Evolutionary conservation across 1,139 yeast genomes (phyloP).

Genomic region (Chernovozyma aurita): DNA sequence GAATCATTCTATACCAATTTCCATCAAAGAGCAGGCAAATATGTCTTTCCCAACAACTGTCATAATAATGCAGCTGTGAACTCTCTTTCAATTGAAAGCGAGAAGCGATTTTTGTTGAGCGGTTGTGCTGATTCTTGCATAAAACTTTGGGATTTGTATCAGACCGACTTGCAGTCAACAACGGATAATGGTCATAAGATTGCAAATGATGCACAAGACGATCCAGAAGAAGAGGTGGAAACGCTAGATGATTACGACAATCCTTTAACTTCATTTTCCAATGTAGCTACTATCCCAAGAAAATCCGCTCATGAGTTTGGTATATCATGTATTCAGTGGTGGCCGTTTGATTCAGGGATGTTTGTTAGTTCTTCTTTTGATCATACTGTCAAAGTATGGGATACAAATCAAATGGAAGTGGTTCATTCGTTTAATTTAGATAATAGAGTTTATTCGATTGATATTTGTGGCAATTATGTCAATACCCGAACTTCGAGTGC

Average conservation of each 20-base stretch:
- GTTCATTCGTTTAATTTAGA: slow-evolving; percentile 62
- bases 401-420: slow-evolving; percentile 56
- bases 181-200: slow-evolving; percentile 5
- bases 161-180: background rate
- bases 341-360: slow-evolving; percentile 86
- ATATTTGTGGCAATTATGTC: slow-evolving; percentile 29
- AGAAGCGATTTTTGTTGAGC: slow-evolving; percentile 51
- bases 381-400: slow-evolving; percentile 77
- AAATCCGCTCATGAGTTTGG: slow-evolving; percentile 66
- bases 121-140: slow-evolving; percentile 79
- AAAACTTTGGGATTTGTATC: slow-evolving; percentile 51
- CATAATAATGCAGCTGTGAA: slow-evolving; percentile 54
- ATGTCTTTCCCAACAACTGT: slow-evolving; percentile 35
- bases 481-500: slow-evolving; percentile 38
- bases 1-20: slow-evolving; percentile 37
- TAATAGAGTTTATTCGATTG: slow-evolving; percentile 51
- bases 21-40: slow-evolving; percentile 19
- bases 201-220: slow-evolving; percentile 15
- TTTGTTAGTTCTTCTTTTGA: slow-evolving; percentile 83
- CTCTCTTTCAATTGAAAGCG: slow-evolving; percentile 59
- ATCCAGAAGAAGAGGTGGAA: slow-evolving; percentile 9
- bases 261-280: slow-evolving; percentile 19
- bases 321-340: slow-evolving; percentile 74
- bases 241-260: slow-evolving; percentile 23
- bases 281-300: slow-evolving; percentile 45